Conservation (phyloP, 2,329 filamentous ascomycete species). For the Ophiostoma ips region DNA sequence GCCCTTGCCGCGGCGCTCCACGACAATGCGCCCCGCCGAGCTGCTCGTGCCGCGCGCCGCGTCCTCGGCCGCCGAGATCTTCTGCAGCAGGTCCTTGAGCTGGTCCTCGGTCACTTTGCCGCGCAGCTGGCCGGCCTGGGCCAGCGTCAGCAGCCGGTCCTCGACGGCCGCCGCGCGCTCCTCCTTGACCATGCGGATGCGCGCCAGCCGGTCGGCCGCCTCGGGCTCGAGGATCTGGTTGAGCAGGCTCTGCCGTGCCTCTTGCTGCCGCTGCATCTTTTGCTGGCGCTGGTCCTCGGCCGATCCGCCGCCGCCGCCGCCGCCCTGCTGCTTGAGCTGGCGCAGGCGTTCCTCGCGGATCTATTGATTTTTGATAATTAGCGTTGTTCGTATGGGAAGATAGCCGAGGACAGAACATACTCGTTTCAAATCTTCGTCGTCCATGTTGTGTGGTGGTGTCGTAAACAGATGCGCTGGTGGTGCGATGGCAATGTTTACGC, state of each 20-base stretch:
- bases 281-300: conserved; percentile 37
- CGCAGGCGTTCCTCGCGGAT: conserved; percentile 86
- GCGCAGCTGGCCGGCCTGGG: conserved; percentile 72
- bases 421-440: conserved; percentile 26
- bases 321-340: conserved; percentile 69
- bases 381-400: not conserved
- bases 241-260: conserved; percentile 65
- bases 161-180: conserved; percentile 81
- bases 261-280: conserved; percentile 19
- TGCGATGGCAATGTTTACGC: not conserved
- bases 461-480: not conserved
- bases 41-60: conserved; percentile 30
- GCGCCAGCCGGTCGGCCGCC: conserved; percentile 80
- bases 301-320: conserved; percentile 26
- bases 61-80: conserved; percentile 73
- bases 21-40: conserved; percentile 73
- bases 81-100: conserved; percentile 79
- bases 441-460: conserved; percentile 18
- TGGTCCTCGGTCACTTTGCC: conserved; percentile 84
- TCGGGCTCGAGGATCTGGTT: conserved; percentile 89
- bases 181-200: conserved; percentile 92
- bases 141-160: conserved; percentile 83
- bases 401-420: conserved; percentile 14
- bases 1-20: conserved; percentile 60
- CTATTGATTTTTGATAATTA: conserved; percentile 34